Percentiles rank a stretch among this genome's conserved stretches.
Conservation (phyloP, 306 rosid genomes). For the Glycine tomentella region DNA sequence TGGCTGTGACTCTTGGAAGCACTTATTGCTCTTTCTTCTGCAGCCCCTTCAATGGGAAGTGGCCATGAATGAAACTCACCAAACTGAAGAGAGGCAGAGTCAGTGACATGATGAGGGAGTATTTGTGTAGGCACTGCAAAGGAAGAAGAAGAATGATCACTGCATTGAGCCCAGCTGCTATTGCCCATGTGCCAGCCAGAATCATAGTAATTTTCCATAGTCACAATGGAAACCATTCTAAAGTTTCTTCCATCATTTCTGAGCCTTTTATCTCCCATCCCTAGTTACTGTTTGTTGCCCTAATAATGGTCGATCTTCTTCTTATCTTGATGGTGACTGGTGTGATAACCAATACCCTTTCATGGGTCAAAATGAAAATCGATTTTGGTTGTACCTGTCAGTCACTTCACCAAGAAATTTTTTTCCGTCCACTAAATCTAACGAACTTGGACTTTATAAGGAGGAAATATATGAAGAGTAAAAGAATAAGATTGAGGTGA, state of each 20-base stretch:
- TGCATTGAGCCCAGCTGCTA: constrained; percentile 42
- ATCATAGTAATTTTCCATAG: constrained; percentile 67
- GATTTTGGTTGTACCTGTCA: constrained; percentile 63
- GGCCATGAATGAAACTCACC: constrained; percentile 65
- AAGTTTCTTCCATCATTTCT: constrained; percentile 41
- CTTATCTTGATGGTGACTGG: constrained; percentile 75
- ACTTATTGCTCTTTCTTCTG: constrained; percentile 65
- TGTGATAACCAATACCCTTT: constrained; percentile 55
- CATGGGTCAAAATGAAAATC: constrained; percentile 67
- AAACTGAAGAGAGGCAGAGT: constrained; percentile 58
- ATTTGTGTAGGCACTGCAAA: constrained; percentile 53
- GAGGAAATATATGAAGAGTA: background rate
- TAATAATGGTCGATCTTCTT: constrained; percentile 64
- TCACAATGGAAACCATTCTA: constrained; percentile 45
- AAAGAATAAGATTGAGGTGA: background rate
- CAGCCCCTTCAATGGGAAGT: constrained; percentile 44
- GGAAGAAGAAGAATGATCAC: constrained; percentile 60
- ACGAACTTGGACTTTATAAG: constrained; percentile 41
- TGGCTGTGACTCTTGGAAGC: constrained; percentile 95
- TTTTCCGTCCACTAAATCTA: constrained; percentile 41
- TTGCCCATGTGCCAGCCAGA: constrained; percentile 49
- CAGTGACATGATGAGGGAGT: constrained; percentile 54
- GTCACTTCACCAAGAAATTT: constrained; percentile 60
- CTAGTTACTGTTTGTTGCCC: constrained; percentile 60
- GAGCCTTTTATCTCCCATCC: constrained; percentile 57